A percentile compares a stretch with the other conserved stretches of the same genome.
These are phyloP conservation scores for Megacollybia marginata DNA, from an alignment of 768 basidiomycete genomes.

Conservation along the genomic window DNA sequence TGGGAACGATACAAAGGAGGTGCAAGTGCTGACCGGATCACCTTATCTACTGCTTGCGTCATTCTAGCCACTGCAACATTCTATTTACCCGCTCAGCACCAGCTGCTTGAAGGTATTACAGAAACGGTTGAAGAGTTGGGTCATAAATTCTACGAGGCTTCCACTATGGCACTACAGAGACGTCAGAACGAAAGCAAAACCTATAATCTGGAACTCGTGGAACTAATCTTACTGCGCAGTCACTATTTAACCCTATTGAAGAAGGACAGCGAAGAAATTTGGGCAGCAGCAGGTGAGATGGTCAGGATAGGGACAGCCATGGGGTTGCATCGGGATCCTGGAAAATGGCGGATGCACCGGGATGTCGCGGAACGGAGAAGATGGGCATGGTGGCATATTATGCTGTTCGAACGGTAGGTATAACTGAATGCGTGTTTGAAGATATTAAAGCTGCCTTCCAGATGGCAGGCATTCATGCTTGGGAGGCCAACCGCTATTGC, in stretches of 20 bases:
- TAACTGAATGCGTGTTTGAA: background rate
- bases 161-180: constrained; percentile 55
- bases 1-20: constrained; percentile 76
- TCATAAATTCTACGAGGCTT: constrained; percentile 61
- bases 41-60: constrained; percentile 65
- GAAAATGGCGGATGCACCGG: constrained; percentile 62
- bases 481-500: constrained; percentile 71
- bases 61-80: constrained; percentile 69
- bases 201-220: constrained; percentile 68
- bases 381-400: constrained; percentile 90
- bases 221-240: constrained; percentile 60
- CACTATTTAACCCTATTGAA: constrained; percentile 72
- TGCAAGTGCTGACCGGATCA: constrained; percentile 54
- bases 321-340: constrained; percentile 85
- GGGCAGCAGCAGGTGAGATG: constrained; percentile 68
- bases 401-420: constrained; percentile 67
- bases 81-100: constrained; percentile 63
- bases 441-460: constrained; percentile 17
- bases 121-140: constrained; percentile 57
- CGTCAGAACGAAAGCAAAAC: constrained; percentile 51
- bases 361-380: constrained; percentile 69
- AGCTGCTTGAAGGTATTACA: constrained; percentile 43
- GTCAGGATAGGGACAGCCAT: constrained; percentile 72
- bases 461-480: constrained; percentile 87
- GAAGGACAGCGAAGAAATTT: constrained; percentile 74